Base-by-base conservation (phyloP, 192 early-diverging fungal species). In the Coemansia sp. region DNA sequence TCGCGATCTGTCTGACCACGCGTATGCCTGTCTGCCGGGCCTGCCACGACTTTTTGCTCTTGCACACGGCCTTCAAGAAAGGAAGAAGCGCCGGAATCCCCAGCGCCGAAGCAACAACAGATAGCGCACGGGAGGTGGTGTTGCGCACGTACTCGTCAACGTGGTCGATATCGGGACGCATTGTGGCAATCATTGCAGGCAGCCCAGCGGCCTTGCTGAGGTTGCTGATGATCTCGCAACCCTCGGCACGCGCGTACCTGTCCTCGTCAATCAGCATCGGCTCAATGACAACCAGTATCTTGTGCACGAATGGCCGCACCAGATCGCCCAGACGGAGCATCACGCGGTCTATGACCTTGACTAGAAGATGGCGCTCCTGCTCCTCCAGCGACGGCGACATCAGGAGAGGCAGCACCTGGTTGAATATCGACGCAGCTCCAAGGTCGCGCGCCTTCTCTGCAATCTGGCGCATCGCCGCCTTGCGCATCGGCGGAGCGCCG, bases 161-260 rank as follows among this genome's bases (percentile, higher is more conserved):
- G 70, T 98, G 94, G 76, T 99, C 97, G 69, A 99, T 96, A 78
- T 98, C 96, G 6, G 96, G 96, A n/a, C 96, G 91, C 98, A 99
- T 95, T 10, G 94, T 95, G 23, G 96, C 89, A 67, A 99, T 96
- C 98, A 99, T 98, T 39, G 95, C 94, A 6, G 95, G 91, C 54
- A 99, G 83, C 50, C 98, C 98, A 0, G 95, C 98, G 6, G 98
- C 98, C 73, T 98, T 99, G 73, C 89, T 90, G 47, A 99, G 85
- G 82, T 98, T 99, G 75, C 89, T 92, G 76, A 99, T 98, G 74
- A 99, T 96, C 71, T 98, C 97, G 61, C 97, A 90, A 47, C 94
- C 96, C 86, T 99, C 97, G 8, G 93, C 90, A 19, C 97, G 90
- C 26, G 96, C 95, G 74, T 96, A 98, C 68, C 97, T 96, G 81